Evolutionary conservation across 2,329 filamentous ascomycete species (phyloP), one percentile per base, ranked within the genome.

Genomic region (Coleophoma eucalyptorum): DNA sequence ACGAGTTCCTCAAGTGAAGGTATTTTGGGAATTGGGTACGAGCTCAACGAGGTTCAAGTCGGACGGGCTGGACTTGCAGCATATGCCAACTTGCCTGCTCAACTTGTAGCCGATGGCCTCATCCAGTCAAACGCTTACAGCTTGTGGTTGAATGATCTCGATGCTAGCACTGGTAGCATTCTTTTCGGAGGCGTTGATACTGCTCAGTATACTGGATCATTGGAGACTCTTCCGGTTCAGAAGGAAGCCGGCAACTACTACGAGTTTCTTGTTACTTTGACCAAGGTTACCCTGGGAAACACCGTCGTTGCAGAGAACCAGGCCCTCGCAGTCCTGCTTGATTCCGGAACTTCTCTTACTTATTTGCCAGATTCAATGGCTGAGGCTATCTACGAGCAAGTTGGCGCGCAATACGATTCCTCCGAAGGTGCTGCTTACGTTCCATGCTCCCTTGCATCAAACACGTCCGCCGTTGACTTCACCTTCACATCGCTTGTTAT

Each of bases 1-100:
- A 64, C 63, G 7, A 83, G 78, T 65, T 71, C 73, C 8, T 79
- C 80, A 6, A 54, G 69, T 48, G 81, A 95, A 66, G 89, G 89
- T 37, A 90, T 97, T 40, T 69, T 97, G 18, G 92, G 92, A 16
- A 87, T 97, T 54, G 92, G 92, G 6, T 97, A 96, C 66, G 66
- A 78, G 0, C 67, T 77, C 56, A 94, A 95, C 66, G 92, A 97
- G 69, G 89, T 87, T 12, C 82, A 86, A 59, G 81, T 88, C 43
- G 77, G 77, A 47, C 75, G 80, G 55, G 78, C 74, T 8, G 73
- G 77, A 5, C 67, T 73, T 51, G 51, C 69, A 4, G 51, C 79
- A 0, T 92, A 92, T 67, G 68, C 81, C 41, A 92, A 91, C 65
- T 72, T 92, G 6, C 87, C 87, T 2, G 76, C 79, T 40, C 80